Evolutionary conservation across 169 alveolate genomes (phyloP).

Genomic region (Eimeria necatrix): DNA sequence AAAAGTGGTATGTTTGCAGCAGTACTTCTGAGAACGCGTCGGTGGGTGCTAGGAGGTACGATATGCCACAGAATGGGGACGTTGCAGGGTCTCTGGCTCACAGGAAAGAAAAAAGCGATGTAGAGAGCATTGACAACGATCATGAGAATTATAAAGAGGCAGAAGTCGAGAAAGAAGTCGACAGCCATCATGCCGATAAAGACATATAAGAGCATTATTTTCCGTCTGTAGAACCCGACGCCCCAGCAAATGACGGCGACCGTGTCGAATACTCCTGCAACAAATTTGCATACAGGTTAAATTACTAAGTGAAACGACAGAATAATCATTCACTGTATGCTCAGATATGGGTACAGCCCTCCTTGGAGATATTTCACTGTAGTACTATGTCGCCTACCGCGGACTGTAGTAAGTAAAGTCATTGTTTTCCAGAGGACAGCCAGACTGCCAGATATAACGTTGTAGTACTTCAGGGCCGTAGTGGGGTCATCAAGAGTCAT

Average conservation of each 20-base stretch:
- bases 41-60: no score
- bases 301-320: neutral
- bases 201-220: neutral
- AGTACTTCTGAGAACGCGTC: no score
- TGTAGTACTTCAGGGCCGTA: conserved; percentile 32
- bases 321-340: neutral
- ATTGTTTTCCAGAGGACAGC: conserved; percentile 23
- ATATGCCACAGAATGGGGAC: no score
- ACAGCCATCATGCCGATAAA: conserved; percentile 31
- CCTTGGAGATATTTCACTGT: no score
- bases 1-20: no score
- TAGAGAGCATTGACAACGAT: conserved; percentile 15
- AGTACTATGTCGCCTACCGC: conserved; percentile 4
- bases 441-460: neutral
- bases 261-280: neutral
- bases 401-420: conserved; percentile 13
- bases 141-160: conserved; percentile 22
- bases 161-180: conserved; percentile 22
- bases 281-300: neutral
- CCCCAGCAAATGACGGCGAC: neutral
- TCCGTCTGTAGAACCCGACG: neutral
- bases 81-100: neutral
- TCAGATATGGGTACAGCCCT: no score
- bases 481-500: conserved; percentile 15
- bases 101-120: conserved; percentile 30